A percentile compares a stretch with the other conserved stretches of the same genome.
phyloP scores from a whole-genome alignment of 352 stramenopile genomes.

The Globisporangium recalcitrans region DNA sequence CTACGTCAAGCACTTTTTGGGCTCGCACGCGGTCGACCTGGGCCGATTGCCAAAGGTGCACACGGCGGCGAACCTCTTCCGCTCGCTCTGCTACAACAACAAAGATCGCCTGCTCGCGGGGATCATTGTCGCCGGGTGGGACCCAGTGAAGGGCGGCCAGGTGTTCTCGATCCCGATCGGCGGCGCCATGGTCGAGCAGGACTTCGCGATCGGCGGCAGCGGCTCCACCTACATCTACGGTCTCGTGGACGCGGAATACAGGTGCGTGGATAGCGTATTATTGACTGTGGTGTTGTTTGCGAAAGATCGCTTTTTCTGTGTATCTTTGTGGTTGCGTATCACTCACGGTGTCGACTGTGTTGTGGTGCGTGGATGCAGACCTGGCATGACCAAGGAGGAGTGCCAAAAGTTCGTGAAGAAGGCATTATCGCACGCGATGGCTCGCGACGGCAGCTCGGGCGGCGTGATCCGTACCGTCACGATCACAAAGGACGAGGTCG shows the following conservation, averaged over 20 bases:
- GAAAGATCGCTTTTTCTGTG: not conserved
- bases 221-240: conserved; percentile 98
- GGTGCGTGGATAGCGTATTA: conserved; percentile 26
- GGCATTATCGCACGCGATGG: conserved; percentile 96
- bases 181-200: conserved; percentile 94
- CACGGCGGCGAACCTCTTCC: conserved; percentile 96
- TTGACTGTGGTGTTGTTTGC: not conserved
- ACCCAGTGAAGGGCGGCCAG: conserved; percentile 93
- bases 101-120: conserved; percentile 94
- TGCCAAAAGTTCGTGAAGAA: conserved; percentile 94
- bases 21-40: conserved; percentile 74
- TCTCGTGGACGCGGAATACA: conserved; percentile 94
- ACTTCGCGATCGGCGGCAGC: conserved; percentile 95
- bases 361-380: conserved; percentile 25
- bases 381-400: conserved; percentile 96
- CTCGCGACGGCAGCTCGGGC: conserved; percentile 96
- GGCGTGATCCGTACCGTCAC: conserved; percentile 96
- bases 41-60: conserved; percentile 93
- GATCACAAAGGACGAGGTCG: conserved; percentile 89
- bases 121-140: conserved; percentile 98
- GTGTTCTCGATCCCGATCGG: conserved; percentile 96
- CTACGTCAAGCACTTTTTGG: conserved; percentile 80
- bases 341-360: conserved; percentile 6
- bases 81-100: conserved; percentile 97
- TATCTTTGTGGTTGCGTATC: not conserved